Percentiles rank a stretch among this genome's conserved stretches.
Conservation (phyloP, 768 basidiomycete species). For the Mycena pura region DNA sequence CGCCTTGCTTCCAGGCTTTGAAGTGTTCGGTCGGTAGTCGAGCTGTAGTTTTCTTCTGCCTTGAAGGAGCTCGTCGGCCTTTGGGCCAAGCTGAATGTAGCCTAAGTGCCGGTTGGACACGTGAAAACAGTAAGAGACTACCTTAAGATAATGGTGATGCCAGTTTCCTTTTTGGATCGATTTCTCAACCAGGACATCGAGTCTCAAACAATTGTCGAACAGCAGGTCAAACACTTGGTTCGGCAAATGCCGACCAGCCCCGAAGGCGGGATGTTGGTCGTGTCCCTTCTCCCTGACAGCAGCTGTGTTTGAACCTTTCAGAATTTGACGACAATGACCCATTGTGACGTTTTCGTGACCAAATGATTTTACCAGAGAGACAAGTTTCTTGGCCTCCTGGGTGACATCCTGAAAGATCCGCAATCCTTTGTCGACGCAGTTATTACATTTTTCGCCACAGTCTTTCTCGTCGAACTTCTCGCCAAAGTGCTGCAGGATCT, state of each 20-base stretch:
- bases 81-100: conserved; percentile 41
- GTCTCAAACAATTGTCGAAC: conserved; percentile 59
- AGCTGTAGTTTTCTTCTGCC: conserved; percentile 34
- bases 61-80: conserved; percentile 37
- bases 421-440: conserved; percentile 65
- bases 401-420: conserved; percentile 66
- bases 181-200: conserved; percentile 55
- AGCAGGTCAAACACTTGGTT: conserved; percentile 69
- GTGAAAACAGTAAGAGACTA: conserved; percentile 28
- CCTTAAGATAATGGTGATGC: conserved; percentile 60
- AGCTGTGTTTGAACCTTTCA: conserved; percentile 65
- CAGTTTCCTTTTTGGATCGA: conserved; percentile 52
- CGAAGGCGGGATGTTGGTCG: conserved; percentile 56
- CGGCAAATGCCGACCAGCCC: conserved; percentile 56
- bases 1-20: conserved; percentile 21
- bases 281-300: conserved; percentile 55
- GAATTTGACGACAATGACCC: conserved; percentile 63
- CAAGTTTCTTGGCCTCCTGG: conserved; percentile 56
- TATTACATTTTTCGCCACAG: conserved; percentile 83
- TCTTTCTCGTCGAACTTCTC: conserved; percentile 74
- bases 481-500: conserved; percentile 88
- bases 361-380: conserved; percentile 62
- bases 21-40: conserved; percentile 38
- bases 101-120: neutral
- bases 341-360: conserved; percentile 64